Percentiles rank a stretch among this genome's conserved stretches.
Conservation (phyloP, 768 basidiomycete genomes). For the Amanita subjunquillea region DNA sequence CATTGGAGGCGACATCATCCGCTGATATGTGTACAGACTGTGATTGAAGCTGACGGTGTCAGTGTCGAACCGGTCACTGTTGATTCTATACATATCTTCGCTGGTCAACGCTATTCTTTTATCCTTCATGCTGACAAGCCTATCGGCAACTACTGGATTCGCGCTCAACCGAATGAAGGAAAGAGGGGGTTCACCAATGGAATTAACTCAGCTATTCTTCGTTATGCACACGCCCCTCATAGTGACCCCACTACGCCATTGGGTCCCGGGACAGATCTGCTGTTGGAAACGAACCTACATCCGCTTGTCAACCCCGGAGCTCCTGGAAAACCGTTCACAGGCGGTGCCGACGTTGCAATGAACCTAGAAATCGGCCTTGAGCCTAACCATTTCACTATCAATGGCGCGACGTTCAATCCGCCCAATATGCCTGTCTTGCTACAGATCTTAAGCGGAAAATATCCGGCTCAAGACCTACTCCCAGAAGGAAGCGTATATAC, state of each 20-base stretch:
- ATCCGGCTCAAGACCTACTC: slow-evolving; percentile 27
- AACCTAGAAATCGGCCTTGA: slow-evolving; percentile 17
- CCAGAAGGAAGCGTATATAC: slow-evolving; percentile 30
- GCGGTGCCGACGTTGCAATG: slow-evolving; percentile 30
- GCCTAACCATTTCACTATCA: slow-evolving; percentile 15
- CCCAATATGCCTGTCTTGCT: slow-evolving; percentile 37
- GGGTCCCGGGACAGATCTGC: slow-evolving; percentile 10
- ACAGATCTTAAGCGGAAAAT: slow-evolving; percentile 37
- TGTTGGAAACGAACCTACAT: slow-evolving; percentile 23
- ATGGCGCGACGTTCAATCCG: slow-evolving; percentile 18
- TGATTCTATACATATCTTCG: slow-evolving; percentile 29
- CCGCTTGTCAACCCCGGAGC: slow-evolving; percentile 22
- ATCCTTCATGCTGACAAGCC: slow-evolving; percentile 31
- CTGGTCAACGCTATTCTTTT: slow-evolving; percentile 34
- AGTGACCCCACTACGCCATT: slow-evolving; percentile 26
- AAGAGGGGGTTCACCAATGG: slow-evolving; percentile 20
- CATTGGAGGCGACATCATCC: not conserved
- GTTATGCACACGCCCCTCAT: slow-evolving; percentile 30
- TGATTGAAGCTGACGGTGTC: slow-evolving; percentile 33
- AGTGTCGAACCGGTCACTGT: slow-evolving; percentile 19
- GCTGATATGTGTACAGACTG: slow-evolving; percentile 7
- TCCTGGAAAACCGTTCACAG: slow-evolving; percentile 27
- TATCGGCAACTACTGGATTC: slow-evolving; percentile 44
- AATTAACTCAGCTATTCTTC: slow-evolving; percentile 37
- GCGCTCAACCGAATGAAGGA: slow-evolving; percentile 21